Conservation (phyloP, 2,329 filamentous ascomycete genomes). For the Myriosclerotinia duriaeana region DNA sequence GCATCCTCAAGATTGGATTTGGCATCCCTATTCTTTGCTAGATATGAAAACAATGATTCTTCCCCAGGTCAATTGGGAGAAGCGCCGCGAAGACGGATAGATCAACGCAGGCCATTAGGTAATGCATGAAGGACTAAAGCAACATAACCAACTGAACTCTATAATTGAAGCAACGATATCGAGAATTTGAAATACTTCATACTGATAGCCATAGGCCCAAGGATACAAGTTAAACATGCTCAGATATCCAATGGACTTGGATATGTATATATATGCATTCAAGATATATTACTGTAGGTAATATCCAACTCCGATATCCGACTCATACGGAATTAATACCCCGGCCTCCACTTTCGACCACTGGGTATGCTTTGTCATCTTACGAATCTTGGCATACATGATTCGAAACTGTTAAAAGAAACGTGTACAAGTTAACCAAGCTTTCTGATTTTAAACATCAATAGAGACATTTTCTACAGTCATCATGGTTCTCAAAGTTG, state of each 20-base stretch:
- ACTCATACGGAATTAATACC: neutral
- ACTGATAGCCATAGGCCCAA: neutral
- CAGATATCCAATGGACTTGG: neutral
- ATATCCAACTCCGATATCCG: neutral
- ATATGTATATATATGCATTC: neutral
- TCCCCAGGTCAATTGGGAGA: neutral
- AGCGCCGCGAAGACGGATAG: neutral
- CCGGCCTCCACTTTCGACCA: constrained; percentile 1
- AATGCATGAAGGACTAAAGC: neutral
- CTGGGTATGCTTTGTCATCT: neutral
- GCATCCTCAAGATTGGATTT: neutral
- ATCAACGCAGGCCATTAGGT: neutral
- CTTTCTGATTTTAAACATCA: neutral
- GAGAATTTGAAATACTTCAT: neutral
- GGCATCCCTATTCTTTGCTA: neutral
- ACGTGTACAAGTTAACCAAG: neutral
- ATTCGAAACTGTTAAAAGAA: neutral
- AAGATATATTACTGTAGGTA: neutral
- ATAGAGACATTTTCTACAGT: neutral
- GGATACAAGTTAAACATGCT: neutral
- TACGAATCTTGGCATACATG: constrained; percentile 8
- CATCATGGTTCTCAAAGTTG: constrained; percentile 20
- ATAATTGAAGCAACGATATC: neutral
- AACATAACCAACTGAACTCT: neutral
- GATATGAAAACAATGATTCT: neutral